phyloP scores from a whole-genome alignment of 2,329 filamentous ascomycete genomes.

The Mycosphaerella sp. region DNA sequence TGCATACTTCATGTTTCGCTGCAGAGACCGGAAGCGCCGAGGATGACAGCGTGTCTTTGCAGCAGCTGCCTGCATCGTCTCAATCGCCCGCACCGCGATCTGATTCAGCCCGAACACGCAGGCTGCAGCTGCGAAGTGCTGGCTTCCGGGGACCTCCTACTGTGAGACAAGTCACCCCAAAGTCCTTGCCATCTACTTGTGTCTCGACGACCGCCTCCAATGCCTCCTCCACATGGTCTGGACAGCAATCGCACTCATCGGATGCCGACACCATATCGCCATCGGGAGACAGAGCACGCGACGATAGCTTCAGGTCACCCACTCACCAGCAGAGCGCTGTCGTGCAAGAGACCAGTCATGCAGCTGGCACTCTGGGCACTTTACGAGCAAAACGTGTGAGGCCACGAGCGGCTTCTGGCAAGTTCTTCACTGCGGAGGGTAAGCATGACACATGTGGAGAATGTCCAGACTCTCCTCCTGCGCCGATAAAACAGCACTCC shows the following conservation, averaged over 20 bases:
- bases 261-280: constrained; percentile 26
- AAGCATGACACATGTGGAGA: constrained; percentile 16
- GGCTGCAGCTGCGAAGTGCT: constrained; percentile 34
- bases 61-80: no score
- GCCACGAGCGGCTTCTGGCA: constrained; percentile 18
- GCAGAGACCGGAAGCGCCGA: neutral
- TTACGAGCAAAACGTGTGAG: constrained; percentile 19
- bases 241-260: constrained; percentile 10
- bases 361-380: constrained; percentile 4
- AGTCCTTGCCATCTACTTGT: constrained; percentile 16
- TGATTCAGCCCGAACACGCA: constrained; percentile 25
- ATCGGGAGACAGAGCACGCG: constrained; percentile 8
- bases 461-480: constrained; percentile 14
- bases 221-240: constrained; percentile 13
- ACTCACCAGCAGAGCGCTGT: constrained; percentile 23
- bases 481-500: constrained; percentile 10
- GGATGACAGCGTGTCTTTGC: neutral
- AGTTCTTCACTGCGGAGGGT: constrained; percentile 16
- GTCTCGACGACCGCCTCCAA: constrained; percentile 24
- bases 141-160: constrained; percentile 31
- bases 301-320: constrained; percentile 17
- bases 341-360: constrained; percentile 31
- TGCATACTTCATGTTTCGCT: constrained; percentile 3
- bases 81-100: neutral
- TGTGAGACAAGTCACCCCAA: constrained; percentile 32